A percentile compares a stretch with the other conserved stretches of the same genome.
These are phyloP conservation scores for Clarireedia monteithiana DNA, from an alignment of 2,329 filamentous ascomycete genomes.

Conservation along the genomic window DNA sequence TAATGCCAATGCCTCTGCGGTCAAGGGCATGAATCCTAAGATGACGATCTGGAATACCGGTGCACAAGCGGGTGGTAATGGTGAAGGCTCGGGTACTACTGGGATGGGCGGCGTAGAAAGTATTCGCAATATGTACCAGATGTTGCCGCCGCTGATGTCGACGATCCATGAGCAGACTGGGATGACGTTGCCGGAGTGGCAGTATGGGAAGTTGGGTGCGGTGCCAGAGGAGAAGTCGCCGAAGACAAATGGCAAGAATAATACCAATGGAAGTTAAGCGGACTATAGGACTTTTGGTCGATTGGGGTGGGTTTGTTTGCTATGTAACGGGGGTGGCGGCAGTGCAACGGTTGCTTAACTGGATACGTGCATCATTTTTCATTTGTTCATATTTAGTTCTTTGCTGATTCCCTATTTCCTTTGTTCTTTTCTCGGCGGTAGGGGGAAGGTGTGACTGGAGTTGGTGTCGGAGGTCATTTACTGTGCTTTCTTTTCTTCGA, in stretches of 20 bases:
- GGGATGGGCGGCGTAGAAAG: conserved; percentile 50
- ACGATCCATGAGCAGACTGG: conserved; percentile 88
- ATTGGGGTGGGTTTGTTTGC: neutral
- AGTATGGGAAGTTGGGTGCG: conserved; percentile 43
- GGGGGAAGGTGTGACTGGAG: no score
- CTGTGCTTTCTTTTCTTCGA: no score
- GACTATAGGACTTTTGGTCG: neutral
- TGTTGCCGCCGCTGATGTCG: conserved; percentile 70
- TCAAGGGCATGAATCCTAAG: conserved; percentile 76
- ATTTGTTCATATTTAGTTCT: no score
- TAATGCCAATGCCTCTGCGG: conserved; percentile 66
- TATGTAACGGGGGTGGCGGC: no score
- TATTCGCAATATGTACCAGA: conserved; percentile 73
- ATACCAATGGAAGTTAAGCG: neutral
- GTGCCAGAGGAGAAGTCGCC: conserved; percentile 25
- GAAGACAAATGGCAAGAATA: conserved; percentile 14
- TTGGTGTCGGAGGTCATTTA: no score
- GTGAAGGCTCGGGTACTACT: conserved; percentile 2
- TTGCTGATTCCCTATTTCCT: no score
- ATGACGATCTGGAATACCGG: conserved; percentile 88
- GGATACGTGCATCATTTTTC: no score
- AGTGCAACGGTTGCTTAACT: no score
- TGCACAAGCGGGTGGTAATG: conserved; percentile 31
- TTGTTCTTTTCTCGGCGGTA: no score
- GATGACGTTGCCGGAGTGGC: conserved; percentile 72